Conservation (phyloP, 2,329 filamentous ascomycete genomes). For the Polytolypa hystricis region DNA sequence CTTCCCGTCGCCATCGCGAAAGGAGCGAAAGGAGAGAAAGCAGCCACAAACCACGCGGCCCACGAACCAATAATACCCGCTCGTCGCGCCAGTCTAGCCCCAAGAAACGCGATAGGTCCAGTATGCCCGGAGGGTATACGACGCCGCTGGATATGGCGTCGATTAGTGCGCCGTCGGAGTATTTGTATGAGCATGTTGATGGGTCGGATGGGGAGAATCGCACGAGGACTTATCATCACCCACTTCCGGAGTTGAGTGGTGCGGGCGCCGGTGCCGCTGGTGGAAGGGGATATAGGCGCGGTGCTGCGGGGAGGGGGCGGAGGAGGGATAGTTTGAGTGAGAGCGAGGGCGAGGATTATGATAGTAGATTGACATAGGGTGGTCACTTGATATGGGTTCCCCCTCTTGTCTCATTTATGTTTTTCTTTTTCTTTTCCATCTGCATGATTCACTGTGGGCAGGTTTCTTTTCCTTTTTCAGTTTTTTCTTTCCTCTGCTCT, state of each 20-base stretch:
- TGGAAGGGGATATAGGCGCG: conserved; percentile 28
- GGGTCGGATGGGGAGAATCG: conserved; percentile 33
- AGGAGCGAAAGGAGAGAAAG: no score
- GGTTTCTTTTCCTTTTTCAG: neutral
- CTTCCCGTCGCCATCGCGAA: conserved; percentile 6
- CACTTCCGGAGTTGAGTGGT: conserved; percentile 43
- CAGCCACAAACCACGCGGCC: conserved; percentile 11
- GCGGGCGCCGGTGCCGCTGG: conserved; percentile 29
- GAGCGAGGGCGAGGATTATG: conserved; percentile 33
- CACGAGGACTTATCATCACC: conserved; percentile 46
- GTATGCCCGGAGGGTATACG: conserved; percentile 30
- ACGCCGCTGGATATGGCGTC: conserved; percentile 35
- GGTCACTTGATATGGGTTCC: neutral
- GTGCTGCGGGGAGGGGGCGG: conserved; percentile 26
- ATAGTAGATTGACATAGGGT: conserved; percentile 15
- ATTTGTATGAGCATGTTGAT: conserved; percentile 32
- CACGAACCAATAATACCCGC: conserved; percentile 11
- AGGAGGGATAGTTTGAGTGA: conserved; percentile 45
- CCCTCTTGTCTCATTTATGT: conserved; percentile 4
- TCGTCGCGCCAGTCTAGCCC: conserved; percentile 26
- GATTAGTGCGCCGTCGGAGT: conserved; percentile 25
- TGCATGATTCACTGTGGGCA: neutral
- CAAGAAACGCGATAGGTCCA: conserved; percentile 25
- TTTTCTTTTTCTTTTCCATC: neutral
- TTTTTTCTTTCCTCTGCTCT: no score